Base-by-base conservation (phyloP, 495 filamentous ascomycete genomes). In the Diplogelasinospora grovesii region DNA sequence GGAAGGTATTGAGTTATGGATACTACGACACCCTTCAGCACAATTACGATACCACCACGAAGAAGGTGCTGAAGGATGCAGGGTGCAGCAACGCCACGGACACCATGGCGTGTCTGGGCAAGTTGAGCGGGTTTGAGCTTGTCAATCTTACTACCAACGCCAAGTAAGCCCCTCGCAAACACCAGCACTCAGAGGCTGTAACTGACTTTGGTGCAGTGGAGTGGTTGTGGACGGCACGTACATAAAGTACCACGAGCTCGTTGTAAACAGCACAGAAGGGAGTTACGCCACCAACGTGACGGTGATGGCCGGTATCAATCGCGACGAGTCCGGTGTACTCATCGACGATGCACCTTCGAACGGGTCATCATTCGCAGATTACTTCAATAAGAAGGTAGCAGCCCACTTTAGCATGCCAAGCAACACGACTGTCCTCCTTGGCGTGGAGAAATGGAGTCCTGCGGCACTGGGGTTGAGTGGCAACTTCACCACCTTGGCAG, bases 251-350 rank as follows among this genome's bases (percentile, higher is more conserved):
- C 43, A 47, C 49, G 45, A 56, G 29, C 53, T 59, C 16, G 22
- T 46, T 19, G 49, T 62, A 29, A 56, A 59, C 36, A 21, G 42
- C 4, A 53, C 56, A 0, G 27, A 35, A 3, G 34, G 18, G 7
- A 50, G 53, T 6, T 28, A 43, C 6, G 46, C 53, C 0, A 38
- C 54, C 10, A 38, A 49, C n/a, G 44, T 57, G 5, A 27, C 59
- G 9, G 41, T 69, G 13, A 60, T 67, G 43, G 52, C 55, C 13
- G 51, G 59, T 40, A 58, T 67, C 53, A 62, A 57, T 32, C 65
- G 68, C 45, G 68, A 72, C 48, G 67, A 66, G 18, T 49, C 40
- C 6, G 56, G 60, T 31, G 59, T 68, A 26, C 43, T 49, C 25
- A 43, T 56, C 37, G 56, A 56, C 41, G 41, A 52, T 30, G 39